Evolutionary conservation across 2,329 filamentous ascomycete species (phyloP).

Genomic region (Sarocladium strictum): DNA sequence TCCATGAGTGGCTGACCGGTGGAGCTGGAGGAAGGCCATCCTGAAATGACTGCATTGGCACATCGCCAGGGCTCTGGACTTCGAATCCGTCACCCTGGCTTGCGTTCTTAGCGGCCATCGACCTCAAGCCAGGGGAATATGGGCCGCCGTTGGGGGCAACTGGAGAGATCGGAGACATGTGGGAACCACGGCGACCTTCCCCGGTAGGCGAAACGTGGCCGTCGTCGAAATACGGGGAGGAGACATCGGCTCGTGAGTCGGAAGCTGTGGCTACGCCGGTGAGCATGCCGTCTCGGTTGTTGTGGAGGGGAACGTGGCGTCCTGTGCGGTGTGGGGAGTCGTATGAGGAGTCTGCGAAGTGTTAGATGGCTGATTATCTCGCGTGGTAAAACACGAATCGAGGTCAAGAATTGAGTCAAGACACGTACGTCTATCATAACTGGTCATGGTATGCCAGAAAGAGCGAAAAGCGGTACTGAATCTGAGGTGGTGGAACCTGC

Average conservation of each 20-base stretch:
- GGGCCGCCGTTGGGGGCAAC: slow-evolving; percentile 61
- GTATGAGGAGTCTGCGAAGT: slow-evolving; percentile 70
- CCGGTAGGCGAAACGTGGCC: slow-evolving; percentile 41
- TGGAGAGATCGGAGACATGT: slow-evolving; percentile 31
- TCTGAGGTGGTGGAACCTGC: slow-evolving; percentile 9
- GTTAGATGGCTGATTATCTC: slow-evolving; percentile 14
- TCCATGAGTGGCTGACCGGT: slow-evolving; percentile 85
- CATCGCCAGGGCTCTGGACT: slow-evolving; percentile 69
- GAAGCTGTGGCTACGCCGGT: slow-evolving; percentile 84
- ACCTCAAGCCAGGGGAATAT: slow-evolving; percentile 87
- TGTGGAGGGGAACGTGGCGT: slow-evolving; percentile 80
- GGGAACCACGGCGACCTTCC: slow-evolving; percentile 41
- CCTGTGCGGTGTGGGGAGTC: slow-evolving; percentile 91
- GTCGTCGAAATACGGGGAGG: slow-evolving; percentile 73
- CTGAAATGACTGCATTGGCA: slow-evolving; percentile 93
- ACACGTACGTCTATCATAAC: slow-evolving; percentile 59
- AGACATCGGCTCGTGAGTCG: slow-evolving; percentile 82
- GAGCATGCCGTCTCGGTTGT: slow-evolving; percentile 74
- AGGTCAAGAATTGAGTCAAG: neutral
- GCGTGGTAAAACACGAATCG: neutral
- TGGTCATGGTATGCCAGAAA: slow-evolving; percentile 91
- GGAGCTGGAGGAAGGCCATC: slow-evolving; percentile 88
- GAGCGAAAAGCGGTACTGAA: slow-evolving; percentile 71
- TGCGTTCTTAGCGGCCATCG: slow-evolving; percentile 61
- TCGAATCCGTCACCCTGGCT: slow-evolving; percentile 63